Conservation (phyloP, 1,284 basidiomycete species). For the Ganoderma lucidum region DNA sequence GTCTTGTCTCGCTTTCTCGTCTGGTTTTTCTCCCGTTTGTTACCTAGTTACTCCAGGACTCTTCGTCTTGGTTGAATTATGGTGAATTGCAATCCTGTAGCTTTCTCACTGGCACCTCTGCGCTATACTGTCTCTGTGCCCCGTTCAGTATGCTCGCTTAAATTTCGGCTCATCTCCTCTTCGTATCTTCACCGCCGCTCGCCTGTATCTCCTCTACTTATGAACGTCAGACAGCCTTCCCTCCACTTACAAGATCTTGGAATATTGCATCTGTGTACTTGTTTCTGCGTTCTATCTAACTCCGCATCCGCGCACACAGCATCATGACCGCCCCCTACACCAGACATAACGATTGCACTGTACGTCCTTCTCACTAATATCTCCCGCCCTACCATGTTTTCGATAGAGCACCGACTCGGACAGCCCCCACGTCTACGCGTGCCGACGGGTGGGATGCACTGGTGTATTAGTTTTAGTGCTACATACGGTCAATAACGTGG, state of each 20-base stretch:
- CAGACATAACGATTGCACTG: too few relatives aligned
- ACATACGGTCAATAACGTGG: too few relatives aligned
- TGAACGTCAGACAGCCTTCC: too few relatives aligned
- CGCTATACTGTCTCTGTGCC: neutral
- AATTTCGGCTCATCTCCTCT: neutral
- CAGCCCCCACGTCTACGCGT: too few relatives aligned
- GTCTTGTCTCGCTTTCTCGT: neutral
- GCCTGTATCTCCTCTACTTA: neutral
- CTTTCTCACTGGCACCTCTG: neutral
- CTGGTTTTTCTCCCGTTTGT: neutral
- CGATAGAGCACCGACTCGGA: too few relatives aligned
- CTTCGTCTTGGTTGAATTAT: neutral
- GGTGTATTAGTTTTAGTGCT: too few relatives aligned
- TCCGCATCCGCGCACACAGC: too few relatives aligned
- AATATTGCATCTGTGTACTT: slow-evolving; percentile 17
- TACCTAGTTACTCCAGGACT: neutral
- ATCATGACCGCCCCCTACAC: too few relatives aligned
- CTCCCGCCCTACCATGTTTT: too few relatives aligned
- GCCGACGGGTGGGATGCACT: too few relatives aligned
- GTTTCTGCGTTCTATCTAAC: slow-evolving; percentile 18
- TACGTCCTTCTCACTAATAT: too few relatives aligned
- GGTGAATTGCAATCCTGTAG: neutral
- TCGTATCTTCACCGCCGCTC: neutral
- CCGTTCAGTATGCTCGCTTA: neutral
- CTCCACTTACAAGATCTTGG: slow-evolving; percentile 12